phyloP scores from a whole-genome alignment of 2,329 filamentous ascomycete species.

The Fusarium algeriense region DNA sequence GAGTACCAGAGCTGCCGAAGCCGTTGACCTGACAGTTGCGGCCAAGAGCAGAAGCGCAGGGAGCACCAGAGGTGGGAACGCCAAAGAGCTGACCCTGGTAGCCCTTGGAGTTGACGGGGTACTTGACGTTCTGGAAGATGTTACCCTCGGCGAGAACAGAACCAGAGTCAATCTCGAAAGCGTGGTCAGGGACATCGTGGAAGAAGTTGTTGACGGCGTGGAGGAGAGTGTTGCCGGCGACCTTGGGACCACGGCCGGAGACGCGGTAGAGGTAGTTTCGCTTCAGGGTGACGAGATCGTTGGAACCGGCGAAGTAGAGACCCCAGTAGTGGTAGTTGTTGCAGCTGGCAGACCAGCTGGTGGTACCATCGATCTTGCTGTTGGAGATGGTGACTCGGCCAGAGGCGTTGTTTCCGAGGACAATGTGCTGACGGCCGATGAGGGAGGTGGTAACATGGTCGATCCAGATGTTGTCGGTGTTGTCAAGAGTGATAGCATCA shows the following conservation, averaged over 20 bases:
- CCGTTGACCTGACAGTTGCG: slow-evolving; percentile 64
- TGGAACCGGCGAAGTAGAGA: slow-evolving; percentile 67
- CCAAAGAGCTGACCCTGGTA: slow-evolving; percentile 52
- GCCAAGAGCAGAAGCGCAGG: slow-evolving; percentile 61
- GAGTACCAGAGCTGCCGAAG: slow-evolving; percentile 56
- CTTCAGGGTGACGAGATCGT: slow-evolving; percentile 68
- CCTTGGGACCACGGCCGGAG: slow-evolving; percentile 68
- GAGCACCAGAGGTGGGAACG: slow-evolving; percentile 48
- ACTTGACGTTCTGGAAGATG: slow-evolving; percentile 66
- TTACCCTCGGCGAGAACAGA: slow-evolving; percentile 68
- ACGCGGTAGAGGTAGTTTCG: slow-evolving; percentile 72
- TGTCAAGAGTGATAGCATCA: slow-evolving; percentile 67
- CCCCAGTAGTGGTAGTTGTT: slow-evolving; percentile 72
- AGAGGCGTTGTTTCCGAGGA: slow-evolving; percentile 65
- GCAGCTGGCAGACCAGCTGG: slow-evolving; percentile 68
- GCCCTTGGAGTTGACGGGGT: slow-evolving; percentile 53
- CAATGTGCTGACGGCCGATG: slow-evolving; percentile 71
- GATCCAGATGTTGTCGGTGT: slow-evolving; percentile 62
- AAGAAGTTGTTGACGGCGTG: slow-evolving; percentile 75
- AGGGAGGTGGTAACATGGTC: slow-evolving; percentile 68
- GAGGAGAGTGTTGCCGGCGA: slow-evolving; percentile 66
- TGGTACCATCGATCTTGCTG: slow-evolving; percentile 68
- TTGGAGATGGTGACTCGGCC: slow-evolving; percentile 71
- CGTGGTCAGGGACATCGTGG: slow-evolving; percentile 66
- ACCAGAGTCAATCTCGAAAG: slow-evolving; percentile 65